These are phyloP conservation scores for Lepidium campestre DNA, from an alignment of 441 rosid genomes.

Conservation along the genomic window DNA sequence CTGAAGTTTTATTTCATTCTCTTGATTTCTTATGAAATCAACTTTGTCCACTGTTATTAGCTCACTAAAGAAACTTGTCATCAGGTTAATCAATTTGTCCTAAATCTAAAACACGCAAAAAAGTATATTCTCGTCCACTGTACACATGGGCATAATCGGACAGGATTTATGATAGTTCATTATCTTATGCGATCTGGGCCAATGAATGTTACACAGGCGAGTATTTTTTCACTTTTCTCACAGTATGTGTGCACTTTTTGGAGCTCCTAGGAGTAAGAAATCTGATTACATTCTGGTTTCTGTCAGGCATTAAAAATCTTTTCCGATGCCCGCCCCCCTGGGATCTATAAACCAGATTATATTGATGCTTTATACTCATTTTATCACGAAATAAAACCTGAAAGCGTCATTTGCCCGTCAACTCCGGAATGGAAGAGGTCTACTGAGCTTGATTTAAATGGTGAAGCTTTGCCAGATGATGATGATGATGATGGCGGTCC, in stretches of 20 bases:
- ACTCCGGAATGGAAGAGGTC: slow-evolving; percentile 99
- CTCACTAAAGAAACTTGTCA: slow-evolving; percentile 4
- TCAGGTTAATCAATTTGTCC: slow-evolving; percentile 75
- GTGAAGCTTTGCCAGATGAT: slow-evolving; percentile 93
- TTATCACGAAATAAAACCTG: slow-evolving; percentile 94
- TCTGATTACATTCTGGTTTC: slow-evolving; percentile 18
- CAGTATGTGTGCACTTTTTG: background rate
- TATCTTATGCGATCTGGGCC: slow-evolving; percentile 81
- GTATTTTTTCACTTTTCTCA: slow-evolving; percentile 16
- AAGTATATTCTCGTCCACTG: slow-evolving; percentile 93
- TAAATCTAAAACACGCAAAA: slow-evolving; percentile 68
- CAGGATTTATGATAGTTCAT: slow-evolving; percentile 96
- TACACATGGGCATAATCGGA: slow-evolving; percentile 98
- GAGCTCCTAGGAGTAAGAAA: background rate
- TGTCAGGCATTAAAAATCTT: slow-evolving; percentile 79
- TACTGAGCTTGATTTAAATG: slow-evolving; percentile 94
- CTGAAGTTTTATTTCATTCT: background rate
- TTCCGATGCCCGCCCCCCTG: slow-evolving; percentile 94
- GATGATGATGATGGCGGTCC: slow-evolving; percentile 84
- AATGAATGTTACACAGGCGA: slow-evolving; percentile 83
- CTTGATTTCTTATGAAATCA: background rate
- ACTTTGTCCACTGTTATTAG: background rate
- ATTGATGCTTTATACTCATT: slow-evolving; percentile 72
- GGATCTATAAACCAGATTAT: slow-evolving; percentile 93
- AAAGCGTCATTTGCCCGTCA: slow-evolving; percentile 61